Evolutionary conservation across 441 rosid species (phyloP).

Genomic region (Pelargonium citronellum): DNA sequence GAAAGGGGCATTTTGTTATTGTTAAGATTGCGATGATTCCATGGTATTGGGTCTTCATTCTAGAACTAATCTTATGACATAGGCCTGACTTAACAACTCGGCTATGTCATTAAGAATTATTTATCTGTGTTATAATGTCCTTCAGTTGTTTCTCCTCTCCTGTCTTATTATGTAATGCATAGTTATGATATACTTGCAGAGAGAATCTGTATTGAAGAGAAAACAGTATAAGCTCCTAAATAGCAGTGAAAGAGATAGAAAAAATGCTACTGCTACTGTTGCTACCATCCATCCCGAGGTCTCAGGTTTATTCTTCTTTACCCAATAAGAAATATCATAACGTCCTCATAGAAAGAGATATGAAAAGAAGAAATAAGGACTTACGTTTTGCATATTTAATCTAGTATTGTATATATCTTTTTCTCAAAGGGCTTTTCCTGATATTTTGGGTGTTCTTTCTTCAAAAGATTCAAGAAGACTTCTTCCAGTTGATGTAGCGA

Average conservation of each 20-base stretch:
- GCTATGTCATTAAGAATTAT: no score
- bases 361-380: background rate
- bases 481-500: slow-evolving; percentile 22
- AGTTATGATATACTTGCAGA: slow-evolving; percentile 40
- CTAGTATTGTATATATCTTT: background rate
- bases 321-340: slow-evolving; percentile 6
- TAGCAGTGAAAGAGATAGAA: slow-evolving; percentile 28
- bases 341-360: no score
- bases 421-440: slow-evolving; percentile 20
- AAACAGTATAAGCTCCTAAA: slow-evolving; percentile 47
- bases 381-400: background rate
- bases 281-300: slow-evolving; percentile 21
- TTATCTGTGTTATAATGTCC: background rate
- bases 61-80: no score
- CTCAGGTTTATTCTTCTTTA: slow-evolving; percentile 49
- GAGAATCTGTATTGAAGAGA: slow-evolving; percentile 74
- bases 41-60: no score
- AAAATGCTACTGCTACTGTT: slow-evolving; percentile 18
- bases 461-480: slow-evolving; percentile 34
- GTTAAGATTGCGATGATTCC: no score
- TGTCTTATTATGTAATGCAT: slow-evolving; percentile 2
- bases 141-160: background rate
- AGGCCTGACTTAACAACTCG: no score
- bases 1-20: no score
- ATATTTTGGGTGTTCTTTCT: slow-evolving; percentile 32